Conservation (phyloP, 495 filamentous ascomycete species). For the Aspergillus olivimuriae region DNA sequence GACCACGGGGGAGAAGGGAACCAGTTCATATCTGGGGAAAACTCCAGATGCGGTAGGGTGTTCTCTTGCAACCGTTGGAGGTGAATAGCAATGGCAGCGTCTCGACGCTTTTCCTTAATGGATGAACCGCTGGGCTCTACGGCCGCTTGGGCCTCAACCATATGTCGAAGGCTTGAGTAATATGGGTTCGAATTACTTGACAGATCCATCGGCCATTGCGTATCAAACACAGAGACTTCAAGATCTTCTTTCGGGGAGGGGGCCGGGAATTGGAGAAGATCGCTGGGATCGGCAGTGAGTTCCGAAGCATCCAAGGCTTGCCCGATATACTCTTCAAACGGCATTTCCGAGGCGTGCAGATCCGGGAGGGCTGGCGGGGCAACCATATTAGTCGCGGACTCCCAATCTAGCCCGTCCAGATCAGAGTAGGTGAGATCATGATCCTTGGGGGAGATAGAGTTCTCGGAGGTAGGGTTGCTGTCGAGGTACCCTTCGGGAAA, state of each 20-base stretch:
- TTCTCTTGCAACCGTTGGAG: slow-evolving; percentile 33
- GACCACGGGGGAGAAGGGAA: slow-evolving; percentile 36
- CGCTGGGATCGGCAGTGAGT: slow-evolving; percentile 17
- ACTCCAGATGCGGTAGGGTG: slow-evolving; percentile 22
- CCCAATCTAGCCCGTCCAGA: slow-evolving; percentile 16
- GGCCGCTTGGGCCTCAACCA: slow-evolving; percentile 38
- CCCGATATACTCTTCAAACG: slow-evolving; percentile 17
- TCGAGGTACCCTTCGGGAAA: slow-evolving; percentile 26
- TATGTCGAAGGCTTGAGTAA: slow-evolving; percentile 25
- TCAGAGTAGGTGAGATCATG: slow-evolving; percentile 24
- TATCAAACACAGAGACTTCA: slow-evolving; percentile 6
- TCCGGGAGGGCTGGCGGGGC: slow-evolving; percentile 24
- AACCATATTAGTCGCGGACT: slow-evolving; percentile 14
- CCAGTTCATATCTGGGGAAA: slow-evolving; percentile 28
- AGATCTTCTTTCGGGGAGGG: slow-evolving; percentile 2
- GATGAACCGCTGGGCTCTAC: slow-evolving; percentile 27
- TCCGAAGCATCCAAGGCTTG: slow-evolving; percentile 17
- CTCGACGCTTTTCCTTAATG: slow-evolving; percentile 39
- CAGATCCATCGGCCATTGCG: slow-evolving; percentile 13
- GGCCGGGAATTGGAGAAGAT: slow-evolving; percentile 14
- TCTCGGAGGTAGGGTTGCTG: slow-evolving; percentile 25
- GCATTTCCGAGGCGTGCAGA: slow-evolving; percentile 19
- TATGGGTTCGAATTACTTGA: slow-evolving; percentile 12
- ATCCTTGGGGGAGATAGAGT: slow-evolving; percentile 31
- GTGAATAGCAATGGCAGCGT: slow-evolving; percentile 38